phyloP scores from a whole-genome alignment of 768 basidiomycete genomes.

The Mycena latifolia region DNA sequence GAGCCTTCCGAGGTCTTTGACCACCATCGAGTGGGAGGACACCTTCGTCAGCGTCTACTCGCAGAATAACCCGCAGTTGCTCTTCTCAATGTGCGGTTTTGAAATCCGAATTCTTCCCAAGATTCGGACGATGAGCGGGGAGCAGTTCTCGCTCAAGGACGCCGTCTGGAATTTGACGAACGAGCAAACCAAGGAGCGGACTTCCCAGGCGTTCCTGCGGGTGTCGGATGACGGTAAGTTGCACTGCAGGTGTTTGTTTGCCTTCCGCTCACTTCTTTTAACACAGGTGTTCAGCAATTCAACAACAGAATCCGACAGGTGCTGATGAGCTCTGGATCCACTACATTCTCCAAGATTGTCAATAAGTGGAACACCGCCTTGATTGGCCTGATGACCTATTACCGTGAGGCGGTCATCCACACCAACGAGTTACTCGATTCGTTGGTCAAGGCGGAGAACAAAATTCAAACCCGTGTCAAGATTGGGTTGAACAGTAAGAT shows the following conservation, averaged over 20 bases:
- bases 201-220: constrained; percentile 97
- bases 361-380: constrained; percentile 98
- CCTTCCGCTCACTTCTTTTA: constrained; percentile 16
- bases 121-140: constrained; percentile 94
- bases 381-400: constrained; percentile 98
- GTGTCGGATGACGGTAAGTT: constrained; percentile 91
- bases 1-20: constrained; percentile 92
- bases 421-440: constrained; percentile 97
- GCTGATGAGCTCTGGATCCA: constrained; percentile 98
- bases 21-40: constrained; percentile 99
- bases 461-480: constrained; percentile 99
- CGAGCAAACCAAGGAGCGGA: constrained; percentile 97
- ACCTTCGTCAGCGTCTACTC: constrained; percentile 98
- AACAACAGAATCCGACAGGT: constrained; percentile 98
- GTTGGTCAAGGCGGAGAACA: constrained; percentile 98
- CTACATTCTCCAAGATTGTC: constrained; percentile 99
- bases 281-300: constrained; percentile 90
- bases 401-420: constrained; percentile 97
- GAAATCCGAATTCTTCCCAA: constrained; percentile 98
- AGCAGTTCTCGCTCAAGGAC: constrained; percentile 97
- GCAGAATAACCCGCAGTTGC: constrained; percentile 95
- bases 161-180: constrained; percentile 98
- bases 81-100: constrained; percentile 99
- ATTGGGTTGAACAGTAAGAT: constrained; percentile 99
- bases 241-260: not conserved